Conservation (phyloP, 495 filamentous ascomycete genomes). For the Ramalina intermedia region DNA sequence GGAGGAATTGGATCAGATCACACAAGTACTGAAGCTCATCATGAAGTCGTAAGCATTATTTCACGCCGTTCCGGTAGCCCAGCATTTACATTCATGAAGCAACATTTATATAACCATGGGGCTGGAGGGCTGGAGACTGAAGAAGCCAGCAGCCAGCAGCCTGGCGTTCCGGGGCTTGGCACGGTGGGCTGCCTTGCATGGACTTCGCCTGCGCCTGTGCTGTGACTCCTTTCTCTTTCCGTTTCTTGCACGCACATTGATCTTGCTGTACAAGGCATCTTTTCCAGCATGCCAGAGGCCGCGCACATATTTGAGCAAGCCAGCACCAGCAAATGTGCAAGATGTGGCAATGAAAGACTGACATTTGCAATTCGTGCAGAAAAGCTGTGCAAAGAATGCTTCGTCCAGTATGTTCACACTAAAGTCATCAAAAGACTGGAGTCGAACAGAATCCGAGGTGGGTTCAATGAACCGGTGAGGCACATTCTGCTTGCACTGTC, state of each 20-base stretch:
- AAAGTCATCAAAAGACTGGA: slow-evolving; percentile 75
- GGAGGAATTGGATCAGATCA: neutral
- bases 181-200: too few species aligned
- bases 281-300: neutral
- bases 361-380: slow-evolving; percentile 28
- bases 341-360: slow-evolving; percentile 28
- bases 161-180: too few species aligned
- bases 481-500: slow-evolving; percentile 67
- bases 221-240: too few species aligned
- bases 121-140: too few species aligned
- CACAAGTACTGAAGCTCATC: neutral
- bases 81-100: too few species aligned
- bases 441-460: slow-evolving; percentile 32
- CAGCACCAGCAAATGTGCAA: slow-evolving; percentile 7
- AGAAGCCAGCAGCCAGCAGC: too few species aligned
- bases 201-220: too few species aligned
- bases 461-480: slow-evolving; percentile 24
- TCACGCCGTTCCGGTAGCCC: neutral
- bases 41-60: neutral
- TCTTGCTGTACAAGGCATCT: too few species aligned
- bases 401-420: slow-evolving; percentile 53
- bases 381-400: slow-evolving; percentile 50
- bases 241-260: too few species aligned
- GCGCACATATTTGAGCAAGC: neutral
- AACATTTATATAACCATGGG: too few species aligned